Conservation (phyloP, 257 asterid genomes). For the Solanum lycopersicoides region DNA sequence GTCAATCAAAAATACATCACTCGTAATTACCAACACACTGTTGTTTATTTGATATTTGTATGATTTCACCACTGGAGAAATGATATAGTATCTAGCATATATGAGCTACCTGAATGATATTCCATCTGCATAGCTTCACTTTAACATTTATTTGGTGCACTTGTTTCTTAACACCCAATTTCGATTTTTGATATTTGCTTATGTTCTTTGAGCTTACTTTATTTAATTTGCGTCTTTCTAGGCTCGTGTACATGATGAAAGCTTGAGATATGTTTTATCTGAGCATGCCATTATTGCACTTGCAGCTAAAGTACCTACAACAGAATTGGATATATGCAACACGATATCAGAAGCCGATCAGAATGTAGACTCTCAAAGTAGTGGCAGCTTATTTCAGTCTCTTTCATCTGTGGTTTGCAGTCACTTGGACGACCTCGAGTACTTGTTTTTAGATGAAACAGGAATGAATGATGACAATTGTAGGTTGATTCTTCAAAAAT, state of each 20-base stretch:
- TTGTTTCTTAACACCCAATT: background rate
- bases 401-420: conserved; percentile 65
- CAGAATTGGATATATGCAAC: conserved; percentile 40
- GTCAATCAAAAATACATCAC: background rate
- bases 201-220: conserved; percentile 3
- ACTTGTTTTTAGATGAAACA: conserved; percentile 36
- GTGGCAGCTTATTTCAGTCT: conserved; percentile 27
- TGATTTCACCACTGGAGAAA: background rate
- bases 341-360: conserved; percentile 50
- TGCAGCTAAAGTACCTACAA: conserved; percentile 51
- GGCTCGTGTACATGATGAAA: conserved; percentile 99
- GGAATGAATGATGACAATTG: conserved; percentile 34
- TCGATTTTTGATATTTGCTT: background rate
- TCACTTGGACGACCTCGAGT: conserved; percentile 55
- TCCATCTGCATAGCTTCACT: background rate
- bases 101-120: background rate
- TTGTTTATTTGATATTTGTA: background rate
- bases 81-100: background rate
- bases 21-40: background rate
- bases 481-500: conserved; percentile 35
- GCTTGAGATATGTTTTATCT: conserved; percentile 77
- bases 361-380: conserved; percentile 30
- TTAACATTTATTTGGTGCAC: background rate
- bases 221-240: conserved; percentile 25
- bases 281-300: conserved; percentile 67